Percentiles rank a stretch among this genome's conserved stretches.
Conservation (phyloP, 2,329 filamentous ascomycete genomes). For the Arthroderma sp. region DNA sequence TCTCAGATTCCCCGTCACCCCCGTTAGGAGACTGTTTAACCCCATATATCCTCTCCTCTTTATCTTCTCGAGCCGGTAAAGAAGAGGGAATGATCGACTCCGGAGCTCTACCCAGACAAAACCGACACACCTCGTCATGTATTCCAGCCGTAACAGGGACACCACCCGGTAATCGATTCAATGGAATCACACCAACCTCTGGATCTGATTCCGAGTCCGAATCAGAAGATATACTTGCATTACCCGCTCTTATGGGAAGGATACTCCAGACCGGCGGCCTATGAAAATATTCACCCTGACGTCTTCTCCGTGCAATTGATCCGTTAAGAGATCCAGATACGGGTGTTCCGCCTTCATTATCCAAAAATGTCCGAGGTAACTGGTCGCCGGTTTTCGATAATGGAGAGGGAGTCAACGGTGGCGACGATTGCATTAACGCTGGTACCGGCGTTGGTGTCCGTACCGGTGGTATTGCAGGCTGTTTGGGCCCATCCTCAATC, state of each 20-base stretch:
- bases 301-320: constrained; percentile 15
- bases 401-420: too few relatives aligned
- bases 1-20: too few relatives aligned
- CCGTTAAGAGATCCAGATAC: constrained; percentile 11
- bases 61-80: too few relatives aligned
- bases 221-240: background rate
- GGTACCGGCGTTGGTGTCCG: too few relatives aligned
- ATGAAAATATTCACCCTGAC: constrained; percentile 21
- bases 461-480: too few relatives aligned
- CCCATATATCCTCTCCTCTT: too few relatives aligned
- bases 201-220: constrained; percentile 2
- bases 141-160: constrained; percentile 6
- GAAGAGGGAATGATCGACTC: too few relatives aligned
- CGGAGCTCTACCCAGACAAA: constrained; percentile 3
- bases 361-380: constrained; percentile 6
- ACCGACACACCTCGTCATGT: constrained; percentile 3
- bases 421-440: too few relatives aligned
- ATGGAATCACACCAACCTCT: too few relatives aligned
- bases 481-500: too few relatives aligned
- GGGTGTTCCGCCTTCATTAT: constrained; percentile 8
- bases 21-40: too few relatives aligned
- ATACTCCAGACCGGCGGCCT: constrained; percentile 19
- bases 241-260: constrained; percentile 6
- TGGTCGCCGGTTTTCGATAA: too few relatives aligned
- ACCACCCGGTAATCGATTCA: constrained; percentile 5